phyloP scores from a whole-genome alignment of 1,284 basidiomycete species.

The Pisolithus thermaeus region DNA sequence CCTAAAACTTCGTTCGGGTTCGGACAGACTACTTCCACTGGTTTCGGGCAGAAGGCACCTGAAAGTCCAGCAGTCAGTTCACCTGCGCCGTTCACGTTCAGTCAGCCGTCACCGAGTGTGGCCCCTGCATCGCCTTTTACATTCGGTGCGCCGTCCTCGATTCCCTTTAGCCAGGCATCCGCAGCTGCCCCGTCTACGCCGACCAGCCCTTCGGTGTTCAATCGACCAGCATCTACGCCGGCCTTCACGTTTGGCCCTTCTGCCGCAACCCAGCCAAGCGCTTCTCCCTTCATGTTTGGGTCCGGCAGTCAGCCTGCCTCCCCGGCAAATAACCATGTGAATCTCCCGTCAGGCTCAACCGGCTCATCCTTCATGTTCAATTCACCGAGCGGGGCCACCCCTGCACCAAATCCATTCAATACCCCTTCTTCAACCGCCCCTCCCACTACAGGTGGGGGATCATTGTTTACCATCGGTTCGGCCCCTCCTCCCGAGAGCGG shows the following conservation, averaged over 20 bases:
- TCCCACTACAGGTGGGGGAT: slow-evolving; percentile 21
- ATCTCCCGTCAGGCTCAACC: slow-evolving; percentile 36
- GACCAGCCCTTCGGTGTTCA: slow-evolving; percentile 47
- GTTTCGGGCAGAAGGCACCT: slow-evolving; percentile 30
- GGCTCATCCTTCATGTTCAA: slow-evolving; percentile 35
- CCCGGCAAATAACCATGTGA: slow-evolving; percentile 38
- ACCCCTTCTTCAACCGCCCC: slow-evolving; percentile 29
- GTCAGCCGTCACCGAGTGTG: slow-evolving; percentile 32
- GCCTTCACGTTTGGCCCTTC: slow-evolving; percentile 36
- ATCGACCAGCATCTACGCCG: slow-evolving; percentile 17
- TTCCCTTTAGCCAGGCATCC: slow-evolving; percentile 40
- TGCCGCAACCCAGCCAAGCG: slow-evolving; percentile 21
- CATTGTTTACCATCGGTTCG: slow-evolving; percentile 55
- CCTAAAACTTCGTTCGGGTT: slow-evolving; percentile 24
- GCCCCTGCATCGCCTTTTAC: slow-evolving; percentile 37
- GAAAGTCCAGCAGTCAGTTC: slow-evolving; percentile 32
- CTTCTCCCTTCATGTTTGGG: slow-evolving; percentile 27
- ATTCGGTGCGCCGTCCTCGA: slow-evolving; percentile 39
- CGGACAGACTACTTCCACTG: slow-evolving; percentile 22
- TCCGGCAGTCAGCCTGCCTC: slow-evolving; percentile 47
- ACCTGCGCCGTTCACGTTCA: slow-evolving; percentile 41
- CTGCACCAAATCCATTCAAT: slow-evolving; percentile 38
- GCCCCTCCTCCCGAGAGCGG: slow-evolving; percentile 36
- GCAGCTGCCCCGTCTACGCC: slow-evolving; percentile 38
- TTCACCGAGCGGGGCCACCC: slow-evolving; percentile 23